Base-by-base conservation (phyloP, 768 basidiomycete species). In the Leccinum subtestaceum region DNA sequence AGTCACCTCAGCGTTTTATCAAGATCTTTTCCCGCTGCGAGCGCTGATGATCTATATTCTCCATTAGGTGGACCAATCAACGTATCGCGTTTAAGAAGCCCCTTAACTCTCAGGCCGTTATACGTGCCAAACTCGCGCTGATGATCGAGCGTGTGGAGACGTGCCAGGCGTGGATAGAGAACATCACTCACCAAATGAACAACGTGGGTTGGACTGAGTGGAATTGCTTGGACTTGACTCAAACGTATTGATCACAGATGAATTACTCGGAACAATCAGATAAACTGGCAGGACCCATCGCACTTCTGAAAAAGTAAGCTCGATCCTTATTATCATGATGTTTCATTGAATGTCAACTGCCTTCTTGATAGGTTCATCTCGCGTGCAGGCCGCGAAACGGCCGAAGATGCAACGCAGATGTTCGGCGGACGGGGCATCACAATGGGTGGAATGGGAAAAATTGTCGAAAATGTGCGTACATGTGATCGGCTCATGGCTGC, bases 101-200 rank as follows among this genome's bases (percentile, higher is more conserved):
- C 19, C 78, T 94, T 56, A 81, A 81, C 56, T 77, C 85, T 27
- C 91, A 95, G 68, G 81, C 95, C 8, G 95, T 97, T 65, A 89
- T 98, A 63, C 84, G 95, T 17, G 77, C 88, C 31, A 96, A 95
- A 75, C 81, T 98, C 47, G 92, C 91, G 21, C 73, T 75, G 51
- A 97, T 98, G 93, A 95, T 98, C 51, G 86, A 91, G 57, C 87
- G 93, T 43, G 83, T 95, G 45, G 95, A 98, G 75, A 82, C 81
- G 19, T 85, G 79, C 60, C 95, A 96, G 68, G 86, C 86, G 52
- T 97, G 93, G 93, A 82, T 95, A 11, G 95, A 98, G 78, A 82
- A 79, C 21, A 78, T 97, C 55, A 97, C 94, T 2, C 85, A 88
- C 70, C 94, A 97, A 72, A 95, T 96, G 93, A 92, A 89, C 70